Percentiles rank a stretch among this genome's conserved stretches.
Evolutionary conservation across 2,329 filamentous ascomycete genomes (phyloP).

Genomic region (Neonectria neomacrospora): DNA sequence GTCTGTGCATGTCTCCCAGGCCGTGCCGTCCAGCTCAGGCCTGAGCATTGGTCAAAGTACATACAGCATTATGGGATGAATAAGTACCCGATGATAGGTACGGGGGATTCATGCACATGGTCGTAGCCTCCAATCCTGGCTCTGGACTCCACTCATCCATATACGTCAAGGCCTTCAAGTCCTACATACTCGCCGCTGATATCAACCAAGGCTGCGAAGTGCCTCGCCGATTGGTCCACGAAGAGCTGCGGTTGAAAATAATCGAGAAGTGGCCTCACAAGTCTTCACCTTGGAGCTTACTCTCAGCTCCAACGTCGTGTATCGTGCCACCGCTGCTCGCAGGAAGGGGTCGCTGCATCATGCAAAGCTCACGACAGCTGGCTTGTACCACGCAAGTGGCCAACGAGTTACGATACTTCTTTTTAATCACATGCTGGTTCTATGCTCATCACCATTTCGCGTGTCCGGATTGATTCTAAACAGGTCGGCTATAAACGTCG

Average conservation of each 20-base stretch:
- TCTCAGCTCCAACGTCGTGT: neutral
- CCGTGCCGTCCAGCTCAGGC: neutral
- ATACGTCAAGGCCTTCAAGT: neutral
- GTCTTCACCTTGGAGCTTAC: neutral
- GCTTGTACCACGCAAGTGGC: constrained; percentile 7
- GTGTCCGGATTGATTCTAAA: neutral
- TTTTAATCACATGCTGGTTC: neutral
- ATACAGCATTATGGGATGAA: neutral
- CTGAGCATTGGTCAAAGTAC: constrained; percentile 12
- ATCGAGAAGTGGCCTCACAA: neutral
- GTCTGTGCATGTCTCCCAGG: constrained; percentile 15
- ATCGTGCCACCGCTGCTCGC: constrained; percentile 1
- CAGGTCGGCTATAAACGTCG: too few species aligned
- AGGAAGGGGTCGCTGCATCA: constrained; percentile 6
- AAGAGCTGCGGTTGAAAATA: neutral
- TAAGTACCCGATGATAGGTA: constrained; percentile 22
- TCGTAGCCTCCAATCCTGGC: neutral
- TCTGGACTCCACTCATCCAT: neutral
- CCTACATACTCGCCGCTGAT: neutral
- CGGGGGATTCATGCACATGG: constrained; percentile 20
- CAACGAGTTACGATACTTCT: neutral
- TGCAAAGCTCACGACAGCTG: neutral
- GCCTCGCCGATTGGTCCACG: neutral
- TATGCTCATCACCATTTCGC: neutral
- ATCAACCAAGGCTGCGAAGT: neutral